Percentiles rank a stretch among this genome's conserved stretches.
Conservation (phyloP, 2,329 filamentous ascomycete species). For the Clathrospora elynae region DNA sequence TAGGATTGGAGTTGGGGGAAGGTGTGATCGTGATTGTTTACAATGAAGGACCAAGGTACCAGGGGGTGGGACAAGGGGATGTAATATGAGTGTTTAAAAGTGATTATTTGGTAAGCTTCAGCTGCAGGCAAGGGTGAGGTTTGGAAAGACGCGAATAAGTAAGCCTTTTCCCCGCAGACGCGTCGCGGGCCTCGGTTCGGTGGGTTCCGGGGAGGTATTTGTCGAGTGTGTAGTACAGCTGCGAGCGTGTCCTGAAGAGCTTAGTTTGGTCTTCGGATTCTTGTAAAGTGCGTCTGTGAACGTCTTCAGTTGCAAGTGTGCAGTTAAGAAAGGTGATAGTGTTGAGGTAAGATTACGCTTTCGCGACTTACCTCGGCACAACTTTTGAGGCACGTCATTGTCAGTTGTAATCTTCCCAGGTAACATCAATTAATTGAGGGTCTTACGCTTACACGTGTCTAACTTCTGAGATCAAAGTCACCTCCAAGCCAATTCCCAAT, state of each 20-base stretch:
- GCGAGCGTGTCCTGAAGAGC: too few species aligned
- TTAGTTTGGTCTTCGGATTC: background rate
- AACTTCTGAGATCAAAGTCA: too few species aligned
- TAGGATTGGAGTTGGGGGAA: background rate
- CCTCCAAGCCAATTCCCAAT: too few species aligned
- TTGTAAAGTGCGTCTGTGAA: background rate
- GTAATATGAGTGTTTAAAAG: too few species aligned
- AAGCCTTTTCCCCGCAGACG: conserved; percentile 20
- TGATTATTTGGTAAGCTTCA: background rate
- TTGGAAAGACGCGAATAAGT: too few species aligned
- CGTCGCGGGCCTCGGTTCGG: conserved; percentile 21
- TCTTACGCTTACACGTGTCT: too few species aligned
- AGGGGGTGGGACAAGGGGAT: too few species aligned
- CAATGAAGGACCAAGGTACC: too few species aligned
- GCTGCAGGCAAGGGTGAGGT: background rate
- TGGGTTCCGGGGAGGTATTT: conserved; percentile 5
- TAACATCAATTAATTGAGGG: too few species aligned
- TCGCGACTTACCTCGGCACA: conserved; percentile 21
- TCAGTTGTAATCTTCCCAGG: too few species aligned
- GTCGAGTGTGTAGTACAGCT: conserved; percentile 2
- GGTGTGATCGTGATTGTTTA: background rate
- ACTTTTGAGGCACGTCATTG: conserved; percentile 12
- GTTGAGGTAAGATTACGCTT: background rate
- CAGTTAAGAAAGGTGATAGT: background rate
- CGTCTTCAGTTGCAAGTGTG: background rate